Evolutionary conservation across 1,139 yeast species (phyloP).

Genomic region (Arxiozyma telluris): DNA sequence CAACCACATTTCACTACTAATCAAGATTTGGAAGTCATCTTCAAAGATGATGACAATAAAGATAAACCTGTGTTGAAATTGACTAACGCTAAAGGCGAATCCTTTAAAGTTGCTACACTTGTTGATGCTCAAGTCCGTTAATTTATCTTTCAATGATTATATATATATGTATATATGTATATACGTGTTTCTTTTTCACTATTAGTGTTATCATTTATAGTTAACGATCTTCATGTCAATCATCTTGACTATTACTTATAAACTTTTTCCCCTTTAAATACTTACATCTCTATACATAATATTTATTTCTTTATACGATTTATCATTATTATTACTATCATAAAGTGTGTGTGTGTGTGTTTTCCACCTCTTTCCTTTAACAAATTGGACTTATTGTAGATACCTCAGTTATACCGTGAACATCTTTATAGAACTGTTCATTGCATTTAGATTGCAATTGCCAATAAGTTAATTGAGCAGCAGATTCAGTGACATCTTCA

Average conservation of each 20-base stretch:
- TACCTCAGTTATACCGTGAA: constrained; percentile 7
- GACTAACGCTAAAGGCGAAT: constrained; percentile 67
- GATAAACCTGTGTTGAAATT: constrained; percentile 71
- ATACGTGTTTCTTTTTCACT: constrained; percentile 7
- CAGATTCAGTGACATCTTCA: constrained; percentile 10
- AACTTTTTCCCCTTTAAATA: too few species aligned
- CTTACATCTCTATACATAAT: too few species aligned
- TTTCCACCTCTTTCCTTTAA: too few species aligned
- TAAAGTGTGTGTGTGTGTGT: too few species aligned
- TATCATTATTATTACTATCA: too few species aligned
- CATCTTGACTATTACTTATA: too few species aligned
- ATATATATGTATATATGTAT: constrained; percentile 7
- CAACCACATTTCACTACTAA: constrained; percentile 87
- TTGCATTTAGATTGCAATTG: constrained; percentile 18
- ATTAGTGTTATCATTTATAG: background rate
- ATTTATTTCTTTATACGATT: too few species aligned
- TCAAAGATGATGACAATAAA: constrained; percentile 53
- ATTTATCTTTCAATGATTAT: constrained; percentile 4
- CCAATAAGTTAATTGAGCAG: constrained; percentile 22
- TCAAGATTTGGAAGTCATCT: constrained; percentile 67
- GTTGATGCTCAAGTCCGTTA: constrained; percentile 69
- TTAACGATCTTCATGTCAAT: background rate
- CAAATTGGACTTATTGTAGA: background rate
- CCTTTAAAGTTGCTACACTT: constrained; percentile 59
- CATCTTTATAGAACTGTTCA: constrained; percentile 18